Evolutionary conservation across 345 rosid genomes (phyloP).

Genomic region (Excoecaria agallocha): DNA sequence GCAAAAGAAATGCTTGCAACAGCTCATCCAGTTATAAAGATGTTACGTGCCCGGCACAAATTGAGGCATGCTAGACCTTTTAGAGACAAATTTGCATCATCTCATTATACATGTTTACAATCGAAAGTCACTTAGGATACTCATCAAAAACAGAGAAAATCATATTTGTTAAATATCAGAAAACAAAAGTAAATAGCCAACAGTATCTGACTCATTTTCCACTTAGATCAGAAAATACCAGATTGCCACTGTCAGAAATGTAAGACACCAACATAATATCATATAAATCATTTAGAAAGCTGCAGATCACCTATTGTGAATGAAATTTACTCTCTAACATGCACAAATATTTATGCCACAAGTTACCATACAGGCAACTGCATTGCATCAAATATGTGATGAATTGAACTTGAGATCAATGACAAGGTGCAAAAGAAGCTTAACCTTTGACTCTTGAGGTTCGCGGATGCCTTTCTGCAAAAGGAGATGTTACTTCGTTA

Average conservation of each 20-base stretch:
- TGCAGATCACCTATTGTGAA: background rate
- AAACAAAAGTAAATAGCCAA: background rate
- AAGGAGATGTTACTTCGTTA: conserved; percentile 5
- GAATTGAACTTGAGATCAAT: background rate
- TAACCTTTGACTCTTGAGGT: conserved; percentile 80
- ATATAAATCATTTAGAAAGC: background rate
- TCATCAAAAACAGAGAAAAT: background rate
- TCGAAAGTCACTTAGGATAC: too few species aligned
- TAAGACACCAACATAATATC: too few species aligned
- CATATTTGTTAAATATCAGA: background rate
- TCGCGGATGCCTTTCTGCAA: conserved; percentile 83
- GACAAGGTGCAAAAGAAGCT: conserved; percentile 1
- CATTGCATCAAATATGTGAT: background rate
- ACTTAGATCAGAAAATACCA: background rate
- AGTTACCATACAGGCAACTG: conserved; percentile 9
- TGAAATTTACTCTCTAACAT: background rate
- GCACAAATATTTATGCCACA: conserved; percentile 1
- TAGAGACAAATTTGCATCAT: too few species aligned
- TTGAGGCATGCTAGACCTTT: background rate
- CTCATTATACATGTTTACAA: background rate
- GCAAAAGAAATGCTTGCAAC: background rate
- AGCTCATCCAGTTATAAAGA: background rate
- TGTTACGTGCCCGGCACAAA: background rate
- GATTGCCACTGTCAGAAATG: background rate
- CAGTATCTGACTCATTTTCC: background rate